Percentiles rank a stretch among this genome's conserved stretches.
phyloP scores from a whole-genome alignment of 495 filamentous ascomycete genomes.

The Cenococcum geophilum region DNA sequence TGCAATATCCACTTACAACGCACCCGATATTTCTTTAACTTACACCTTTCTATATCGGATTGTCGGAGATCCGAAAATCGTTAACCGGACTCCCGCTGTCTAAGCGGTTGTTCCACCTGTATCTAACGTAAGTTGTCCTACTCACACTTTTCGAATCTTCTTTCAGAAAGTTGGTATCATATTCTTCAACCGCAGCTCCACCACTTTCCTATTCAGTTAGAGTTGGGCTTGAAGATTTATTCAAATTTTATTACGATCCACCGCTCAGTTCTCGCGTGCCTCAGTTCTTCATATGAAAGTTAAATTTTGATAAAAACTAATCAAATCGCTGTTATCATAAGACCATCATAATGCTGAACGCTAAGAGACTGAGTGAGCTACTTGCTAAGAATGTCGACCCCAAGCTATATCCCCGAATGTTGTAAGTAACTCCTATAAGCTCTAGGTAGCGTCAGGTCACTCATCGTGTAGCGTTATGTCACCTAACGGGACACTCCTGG shows the following conservation, averaged over 20 bases:
- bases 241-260: too few relatives aligned
- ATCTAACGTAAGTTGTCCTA: too few relatives aligned
- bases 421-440: slow-evolving; percentile 25
- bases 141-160: too few relatives aligned
- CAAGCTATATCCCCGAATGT: slow-evolving; percentile 38
- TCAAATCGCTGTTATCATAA: neutral
- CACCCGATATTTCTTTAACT: too few relatives aligned
- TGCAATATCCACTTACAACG: neutral
- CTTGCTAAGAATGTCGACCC: slow-evolving; percentile 38
- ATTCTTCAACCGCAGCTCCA: too few relatives aligned
- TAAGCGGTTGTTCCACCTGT: too few relatives aligned
- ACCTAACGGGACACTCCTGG: slow-evolving; percentile 39
- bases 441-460: neutral
- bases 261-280: slow-evolving; percentile 1
- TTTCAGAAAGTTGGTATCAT: too few relatives aligned
- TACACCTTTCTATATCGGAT: too few relatives aligned
- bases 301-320: neutral
- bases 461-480: slow-evolving; percentile 37
- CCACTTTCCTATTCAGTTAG: too few relatives aligned
- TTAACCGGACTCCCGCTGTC: too few relatives aligned
- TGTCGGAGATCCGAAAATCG: too few relatives aligned
- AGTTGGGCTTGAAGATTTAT: too few relatives aligned
- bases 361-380: slow-evolving; percentile 38
- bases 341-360: slow-evolving; percentile 37
- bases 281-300: neutral